Base-by-base conservation (phyloP, 2,329 filamentous ascomycete genomes). In the Ilyonectria sp. region DNA sequence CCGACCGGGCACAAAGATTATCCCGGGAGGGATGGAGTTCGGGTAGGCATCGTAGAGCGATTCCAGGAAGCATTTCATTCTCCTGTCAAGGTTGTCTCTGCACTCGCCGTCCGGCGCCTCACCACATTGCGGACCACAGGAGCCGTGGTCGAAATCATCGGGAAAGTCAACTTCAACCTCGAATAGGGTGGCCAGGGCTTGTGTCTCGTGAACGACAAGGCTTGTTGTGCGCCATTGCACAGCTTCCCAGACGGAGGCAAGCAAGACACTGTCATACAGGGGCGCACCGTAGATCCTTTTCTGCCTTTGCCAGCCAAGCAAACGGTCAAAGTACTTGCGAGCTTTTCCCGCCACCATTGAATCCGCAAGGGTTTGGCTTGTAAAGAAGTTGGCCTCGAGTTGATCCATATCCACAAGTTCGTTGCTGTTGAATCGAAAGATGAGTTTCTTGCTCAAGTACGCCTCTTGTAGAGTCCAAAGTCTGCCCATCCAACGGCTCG, bases 341-440 rank as follows among this genome's bases (percentile, higher is more conserved):
- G 40, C 40, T 9, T 43, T 43, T 19, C 9, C 6, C 17, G 40
- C 40, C 2, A 43, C 9, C 40, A 43, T 43, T 6, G 17, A 43
- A 6, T 43, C 40, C 40, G 40, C 40, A 9, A 43, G 40, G 40
- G 40, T 43, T 6, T 43, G 40, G 17, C 40, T 43, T 43, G 40
- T 43, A 43, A 43, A 43, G 40, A 43, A 43, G 40, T 43, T 43
- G 17, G 6, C 17, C 17, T 43, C 40, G 19, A 43, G 17, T 9
- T 43, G 40, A 43, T 43, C 40, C 40, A 43, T 43, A 19, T 43
- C 40, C 40, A 43, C 40, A 43, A 43, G 40, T 43, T 43, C 40
- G 9, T 43, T 43, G 6, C 9, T 43, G 17, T 43, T 9, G 17
- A 43, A 43, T 6, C 40, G 40, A 43, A 43, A 43, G 40, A 43